These are phyloP conservation scores for Harringtonia lauricola DNA, from an alignment of 2,329 filamentous ascomycete species.

Conservation along the genomic window DNA sequence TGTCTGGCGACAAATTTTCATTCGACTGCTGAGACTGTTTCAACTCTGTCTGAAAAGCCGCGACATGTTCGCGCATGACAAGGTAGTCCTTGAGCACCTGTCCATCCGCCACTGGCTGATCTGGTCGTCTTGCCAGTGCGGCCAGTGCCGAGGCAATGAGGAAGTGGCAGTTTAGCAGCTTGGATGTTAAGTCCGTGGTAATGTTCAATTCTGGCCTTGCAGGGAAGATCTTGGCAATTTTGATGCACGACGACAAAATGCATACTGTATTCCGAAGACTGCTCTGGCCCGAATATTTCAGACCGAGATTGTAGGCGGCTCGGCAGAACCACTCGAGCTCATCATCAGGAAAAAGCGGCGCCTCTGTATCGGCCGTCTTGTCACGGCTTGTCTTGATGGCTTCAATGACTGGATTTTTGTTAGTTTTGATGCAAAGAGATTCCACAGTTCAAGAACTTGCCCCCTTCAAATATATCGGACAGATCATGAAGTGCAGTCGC, in stretches of 20 bases:
- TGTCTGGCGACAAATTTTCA: constrained; percentile 35
- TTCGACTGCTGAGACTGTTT: constrained; percentile 27
- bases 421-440: not conserved
- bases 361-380: constrained; percentile 26
- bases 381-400: constrained; percentile 30
- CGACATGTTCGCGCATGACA: constrained; percentile 47
- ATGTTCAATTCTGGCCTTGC: constrained; percentile 28
- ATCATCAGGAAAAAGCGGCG: constrained; percentile 42
- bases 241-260: constrained; percentile 43
- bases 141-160: constrained; percentile 43
- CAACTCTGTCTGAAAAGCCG: constrained; percentile 40
- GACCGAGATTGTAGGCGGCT: constrained; percentile 67
- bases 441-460: constrained; percentile 16
- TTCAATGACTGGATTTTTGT: constrained; percentile 6
- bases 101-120: constrained; percentile 34
- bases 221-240: constrained; percentile 41
- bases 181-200: constrained; percentile 35
- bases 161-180: constrained; percentile 61
- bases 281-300: constrained; percentile 49
- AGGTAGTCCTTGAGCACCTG: constrained; percentile 50
- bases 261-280: constrained; percentile 39
- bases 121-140: constrained; percentile 33
- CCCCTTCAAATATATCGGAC: constrained; percentile 29
- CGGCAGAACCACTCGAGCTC: constrained; percentile 80
- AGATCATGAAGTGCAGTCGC: constrained; percentile 3